phyloP scores from a whole-genome alignment of 2,329 filamentous ascomycete genomes.

The Talaromyces sp. region DNA sequence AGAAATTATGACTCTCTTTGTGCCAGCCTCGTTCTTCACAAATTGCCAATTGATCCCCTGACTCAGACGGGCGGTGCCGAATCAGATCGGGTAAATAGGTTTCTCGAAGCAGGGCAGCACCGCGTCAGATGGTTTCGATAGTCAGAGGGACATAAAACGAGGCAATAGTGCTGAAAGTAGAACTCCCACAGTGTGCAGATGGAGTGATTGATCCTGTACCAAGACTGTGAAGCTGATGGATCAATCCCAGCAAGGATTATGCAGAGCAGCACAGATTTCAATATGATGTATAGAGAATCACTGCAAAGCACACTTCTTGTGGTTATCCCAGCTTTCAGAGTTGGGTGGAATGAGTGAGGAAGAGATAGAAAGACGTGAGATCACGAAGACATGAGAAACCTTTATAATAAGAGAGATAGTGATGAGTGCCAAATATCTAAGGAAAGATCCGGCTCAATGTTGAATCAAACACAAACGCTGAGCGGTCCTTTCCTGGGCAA shows the following conservation, averaged over 20 bases:
- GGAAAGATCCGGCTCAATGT: background rate
- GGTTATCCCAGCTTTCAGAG: conserved; percentile 3
- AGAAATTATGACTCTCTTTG: conserved; percentile 7
- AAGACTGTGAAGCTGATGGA: background rate
- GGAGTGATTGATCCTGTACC: background rate
- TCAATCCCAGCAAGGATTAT: background rate
- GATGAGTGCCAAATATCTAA: background rate
- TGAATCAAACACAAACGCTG: background rate
- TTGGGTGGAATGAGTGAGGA: background rate
- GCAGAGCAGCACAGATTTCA: background rate
- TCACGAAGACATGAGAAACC: background rate
- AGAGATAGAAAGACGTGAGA: background rate
- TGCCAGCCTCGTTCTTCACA: background rate
- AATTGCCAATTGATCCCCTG: background rate
- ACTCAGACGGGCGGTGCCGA: background rate
- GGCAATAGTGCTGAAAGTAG: background rate
- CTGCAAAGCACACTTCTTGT: background rate
- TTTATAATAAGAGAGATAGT: background rate
- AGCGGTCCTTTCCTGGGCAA: background rate
- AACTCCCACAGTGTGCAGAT: background rate
- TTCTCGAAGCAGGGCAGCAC: background rate
- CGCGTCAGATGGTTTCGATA: background rate
- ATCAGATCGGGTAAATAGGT: background rate
- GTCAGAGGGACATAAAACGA: background rate
- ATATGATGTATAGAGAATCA: background rate